Base-by-base conservation (phyloP, 2,329 filamentous ascomycete species). In the Penicillium italicum region DNA sequence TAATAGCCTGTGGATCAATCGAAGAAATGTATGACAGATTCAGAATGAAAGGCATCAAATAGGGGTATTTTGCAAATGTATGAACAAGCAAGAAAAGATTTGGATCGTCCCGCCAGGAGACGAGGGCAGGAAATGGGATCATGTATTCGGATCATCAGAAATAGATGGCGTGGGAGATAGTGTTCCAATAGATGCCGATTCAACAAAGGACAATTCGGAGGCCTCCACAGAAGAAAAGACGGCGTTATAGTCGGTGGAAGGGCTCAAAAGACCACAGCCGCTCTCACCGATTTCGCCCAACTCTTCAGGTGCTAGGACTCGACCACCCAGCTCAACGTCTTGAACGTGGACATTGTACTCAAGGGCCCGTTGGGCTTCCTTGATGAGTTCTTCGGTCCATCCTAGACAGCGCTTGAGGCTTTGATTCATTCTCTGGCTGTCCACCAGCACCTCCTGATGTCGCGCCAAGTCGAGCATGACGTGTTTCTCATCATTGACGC, bases 391-490 rank as follows among this genome's bases (percentile, higher is more conserved):
- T 69, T 99, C 93, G 0, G 92, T 95, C 83, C 90, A 93, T 62
- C 86, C 86, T 33, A 97, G 80, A 72, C 94, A 99, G 45, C 90
- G 83, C 72, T 91, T 95, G 43, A 99, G 82, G 71, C 90, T 96
- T 71, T 95, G 90, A 69, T 97, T 97, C 80, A 97, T 91, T 76
- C 91, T 95, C 68, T 97, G 91, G 63, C 89, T 94, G 70, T 96
- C 92, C 37, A 91, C 79, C 9, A 99, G 82, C 1, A 97, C 79
- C 67, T 96, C 88, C 62, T 91, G 90, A 71, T 99, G 94, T 69
- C 92, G 93, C 4, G 86, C 83, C 0, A 99, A 80, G 72, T 99
- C 94, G 5, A 91, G 80, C 64, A 88, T 84, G n/a, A 97, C 79
- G 30, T 90, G 85, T 63, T 87, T 87, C 70, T 96, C 91, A 62